These are phyloP conservation scores for Blastocystis sp. DNA, from an alignment of 352 stramenopile species.

Conservation along the genomic window DNA sequence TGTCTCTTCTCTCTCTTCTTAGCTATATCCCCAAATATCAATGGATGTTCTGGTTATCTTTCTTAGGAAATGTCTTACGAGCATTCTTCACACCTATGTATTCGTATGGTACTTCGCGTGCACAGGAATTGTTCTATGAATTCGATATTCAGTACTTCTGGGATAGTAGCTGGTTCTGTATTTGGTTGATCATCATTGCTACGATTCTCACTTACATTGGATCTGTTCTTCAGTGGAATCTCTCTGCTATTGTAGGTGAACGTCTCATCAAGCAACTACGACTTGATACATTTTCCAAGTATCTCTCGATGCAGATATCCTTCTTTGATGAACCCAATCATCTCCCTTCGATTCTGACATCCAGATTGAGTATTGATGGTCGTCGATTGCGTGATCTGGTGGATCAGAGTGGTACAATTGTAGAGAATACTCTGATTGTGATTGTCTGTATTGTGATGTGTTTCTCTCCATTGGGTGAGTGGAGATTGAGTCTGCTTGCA, in stretches of 20 bases:
- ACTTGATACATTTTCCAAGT: background rate
- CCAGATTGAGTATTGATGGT: background rate
- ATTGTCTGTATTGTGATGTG: background rate
- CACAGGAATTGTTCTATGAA: background rate
- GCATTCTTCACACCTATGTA: background rate
- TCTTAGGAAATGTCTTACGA: background rate
- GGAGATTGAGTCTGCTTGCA: background rate
- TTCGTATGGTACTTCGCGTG: background rate
- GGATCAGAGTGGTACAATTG: background rate
- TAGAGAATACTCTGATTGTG: slow-evolving; percentile 13
- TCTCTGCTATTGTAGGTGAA: background rate
- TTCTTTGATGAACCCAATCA: slow-evolving; percentile 45
- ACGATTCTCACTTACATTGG: background rate
- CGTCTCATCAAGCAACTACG: background rate
- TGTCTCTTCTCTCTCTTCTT: too few species aligned
- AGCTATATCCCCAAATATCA: background rate
- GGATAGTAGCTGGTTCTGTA: background rate
- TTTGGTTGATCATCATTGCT: background rate
- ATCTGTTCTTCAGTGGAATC: background rate
- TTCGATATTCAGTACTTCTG: background rate
- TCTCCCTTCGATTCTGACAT: background rate
- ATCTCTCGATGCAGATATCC: background rate
- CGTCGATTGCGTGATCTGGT: slow-evolving; percentile 35
- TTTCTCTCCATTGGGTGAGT: slow-evolving; percentile 1
- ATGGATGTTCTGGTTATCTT: background rate